Evolutionary conservation across 306 rosid species (phyloP), one percentile per base, ranked within the genome.

Genomic region (Dryas drummondii): DNA sequence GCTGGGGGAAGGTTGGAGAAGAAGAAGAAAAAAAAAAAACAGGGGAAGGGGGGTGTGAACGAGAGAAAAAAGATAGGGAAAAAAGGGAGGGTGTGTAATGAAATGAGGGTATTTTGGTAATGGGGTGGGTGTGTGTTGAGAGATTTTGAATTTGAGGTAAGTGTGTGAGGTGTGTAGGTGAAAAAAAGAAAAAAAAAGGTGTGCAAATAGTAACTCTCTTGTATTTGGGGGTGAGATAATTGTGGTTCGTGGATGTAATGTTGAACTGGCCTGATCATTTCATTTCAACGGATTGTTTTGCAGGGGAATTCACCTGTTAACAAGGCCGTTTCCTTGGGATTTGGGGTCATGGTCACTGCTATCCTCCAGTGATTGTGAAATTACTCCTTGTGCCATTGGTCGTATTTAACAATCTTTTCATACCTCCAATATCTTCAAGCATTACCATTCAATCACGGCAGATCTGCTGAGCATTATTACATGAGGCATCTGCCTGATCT

Each of bases 201-300:
- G n/a, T n/a, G n/a, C n/a, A n/a, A n/a, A n/a, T n/a, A n/a, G n/a
- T n/a, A n/a, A n/a, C n/a, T n/a, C n/a, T n/a, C n/a, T 65, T 44
- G 7, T 19, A 16, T 15, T 65, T n/a, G 53, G 37, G 32, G 41
- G 22, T 10, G 27, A 11, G 60, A 2, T 5, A 26, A 7, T 48
- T 12, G 14, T 48, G 22, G 19, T 68, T 68, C 7, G 27, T 40
- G 37, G 6, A 57, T 57, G 13, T 22, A 19, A 17, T 9, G 14
- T 68, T 1, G 5, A 49, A 8, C 59, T 41, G 64, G 19, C 42
- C 17, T 54, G 45, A 71, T 41, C 16, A 9, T 44, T 71, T 47
- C 11, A 45, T 72, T 22, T 57, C 16, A 56, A 72, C 76, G 45
- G 66, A 72, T 57, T 57, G 66, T 56, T 57, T 57, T 72, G 76